phyloP scores from a whole-genome alignment of 352 stramenopile genomes.

The Globisporangium polare region DNA sequence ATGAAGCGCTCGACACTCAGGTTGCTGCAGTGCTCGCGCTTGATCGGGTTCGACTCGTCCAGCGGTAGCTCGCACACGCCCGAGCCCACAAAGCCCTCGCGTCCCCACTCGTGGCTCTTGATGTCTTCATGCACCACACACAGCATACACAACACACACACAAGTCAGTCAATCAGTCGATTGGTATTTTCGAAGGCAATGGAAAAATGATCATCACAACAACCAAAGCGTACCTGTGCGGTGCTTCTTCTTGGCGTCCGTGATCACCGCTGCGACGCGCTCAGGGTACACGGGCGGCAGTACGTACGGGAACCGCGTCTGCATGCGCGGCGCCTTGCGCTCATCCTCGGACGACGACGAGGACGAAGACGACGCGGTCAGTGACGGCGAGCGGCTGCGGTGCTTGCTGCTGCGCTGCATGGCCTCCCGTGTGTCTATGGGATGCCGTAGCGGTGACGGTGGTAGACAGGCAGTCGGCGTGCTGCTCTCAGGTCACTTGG shows the following conservation, averaged over 20 bases:
- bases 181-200: slow-evolving; percentile 2
- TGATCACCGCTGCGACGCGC: slow-evolving; percentile 46
- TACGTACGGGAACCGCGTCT: slow-evolving; percentile 49
- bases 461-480: too few species aligned
- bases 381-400: slow-evolving; percentile 35
- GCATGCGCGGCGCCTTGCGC: not conserved
- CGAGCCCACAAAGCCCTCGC: slow-evolving; percentile 79
- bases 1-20: slow-evolving; percentile 82
- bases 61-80: slow-evolving; percentile 74
- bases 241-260: slow-evolving; percentile 65
- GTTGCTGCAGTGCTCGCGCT: slow-evolving; percentile 69
- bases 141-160: not conserved
- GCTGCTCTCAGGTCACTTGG: not conserved
- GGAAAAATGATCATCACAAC: not conserved
- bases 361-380: slow-evolving; percentile 35
- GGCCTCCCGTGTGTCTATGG: not conserved
- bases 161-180: not conserved
- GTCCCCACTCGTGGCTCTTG: slow-evolving; percentile 53
- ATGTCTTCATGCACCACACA: slow-evolving; percentile 40
- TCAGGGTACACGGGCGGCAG: slow-evolving; percentile 35
- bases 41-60: slow-evolving; percentile 60
- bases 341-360: slow-evolving; percentile 39
- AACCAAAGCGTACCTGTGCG: slow-evolving; percentile 45
- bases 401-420: slow-evolving; percentile 31
- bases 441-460: too few species aligned